Percentiles rank a stretch among this genome's conserved stretches.
Conservation (phyloP, 371 early-diverging fungal genomes). For the Mortierella sp. region DNA sequence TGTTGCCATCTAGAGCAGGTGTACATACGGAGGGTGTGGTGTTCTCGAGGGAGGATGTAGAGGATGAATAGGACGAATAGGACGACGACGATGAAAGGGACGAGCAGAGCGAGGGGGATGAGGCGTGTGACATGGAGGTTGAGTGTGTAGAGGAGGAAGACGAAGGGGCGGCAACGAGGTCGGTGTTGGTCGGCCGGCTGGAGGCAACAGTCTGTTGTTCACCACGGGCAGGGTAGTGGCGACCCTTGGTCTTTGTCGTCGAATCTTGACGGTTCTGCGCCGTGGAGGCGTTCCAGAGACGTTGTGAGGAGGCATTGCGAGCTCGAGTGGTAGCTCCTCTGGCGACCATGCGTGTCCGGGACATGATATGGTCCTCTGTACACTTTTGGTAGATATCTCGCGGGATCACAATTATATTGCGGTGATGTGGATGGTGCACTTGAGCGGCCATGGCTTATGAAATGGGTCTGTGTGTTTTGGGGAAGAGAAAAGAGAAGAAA, state of each 20-base stretch:
- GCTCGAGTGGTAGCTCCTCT: constrained; percentile 10
- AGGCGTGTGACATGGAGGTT: constrained; percentile 19
- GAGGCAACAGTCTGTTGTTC: neutral
- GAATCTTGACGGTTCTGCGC: neutral
- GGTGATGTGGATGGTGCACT: constrained; percentile 24
- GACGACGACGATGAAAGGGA: constrained; percentile 23
- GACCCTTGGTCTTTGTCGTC: neutral
- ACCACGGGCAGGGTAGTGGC: neutral
- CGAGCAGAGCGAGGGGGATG: constrained; percentile 31
- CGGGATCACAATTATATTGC: constrained; percentile 47
- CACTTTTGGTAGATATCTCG: constrained; percentile 41
- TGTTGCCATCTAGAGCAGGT: constrained; percentile 7
- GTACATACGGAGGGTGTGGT: constrained; percentile 1
- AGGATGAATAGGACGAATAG: constrained; percentile 17
- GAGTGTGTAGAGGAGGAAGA: neutral
- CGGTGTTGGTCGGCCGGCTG: constrained; percentile 20
- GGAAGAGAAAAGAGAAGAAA: neutral
- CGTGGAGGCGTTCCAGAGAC: constrained; percentile 5
- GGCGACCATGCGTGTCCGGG: constrained; percentile 24
- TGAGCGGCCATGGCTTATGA: constrained; percentile 28
- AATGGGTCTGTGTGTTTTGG: neutral
- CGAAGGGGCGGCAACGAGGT: constrained; percentile 19
- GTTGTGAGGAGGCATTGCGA: constrained; percentile 18
- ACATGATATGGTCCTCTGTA: constrained; percentile 31
- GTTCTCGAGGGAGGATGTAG: constrained; percentile 15